These are phyloP conservation scores for Physcia stellaris DNA, from an alignment of 495 filamentous ascomycete genomes.

Conservation along the genomic window DNA sequence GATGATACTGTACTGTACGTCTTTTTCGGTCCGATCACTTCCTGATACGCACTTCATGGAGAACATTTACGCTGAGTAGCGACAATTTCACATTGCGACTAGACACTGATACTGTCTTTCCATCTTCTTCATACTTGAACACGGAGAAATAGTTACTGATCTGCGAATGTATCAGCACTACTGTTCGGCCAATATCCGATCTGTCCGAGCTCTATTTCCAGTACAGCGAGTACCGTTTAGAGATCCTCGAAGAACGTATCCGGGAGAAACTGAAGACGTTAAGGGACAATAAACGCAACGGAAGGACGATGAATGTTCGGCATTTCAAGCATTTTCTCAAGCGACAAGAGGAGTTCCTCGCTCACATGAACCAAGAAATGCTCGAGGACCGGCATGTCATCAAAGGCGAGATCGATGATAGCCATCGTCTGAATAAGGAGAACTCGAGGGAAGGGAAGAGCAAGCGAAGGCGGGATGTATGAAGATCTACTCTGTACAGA, in stretches of 20 bases:
- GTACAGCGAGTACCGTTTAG: constrained; percentile 54
- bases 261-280: constrained; percentile 30
- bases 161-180: too few relatives aligned
- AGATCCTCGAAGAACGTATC: constrained; percentile 51
- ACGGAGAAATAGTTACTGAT: too few relatives aligned
- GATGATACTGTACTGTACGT: constrained; percentile 61
- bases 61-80: too few relatives aligned
- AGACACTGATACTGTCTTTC: too few relatives aligned
- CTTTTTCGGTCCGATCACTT: too few relatives aligned
- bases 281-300: constrained; percentile 29
- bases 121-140: too few relatives aligned
- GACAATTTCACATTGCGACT: too few relatives aligned
- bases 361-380: constrained; percentile 43
- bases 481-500: background rate
- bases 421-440: constrained; percentile 19
- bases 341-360: constrained; percentile 40
- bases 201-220: constrained; percentile 57
- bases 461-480: constrained; percentile 1
- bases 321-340: constrained; percentile 32
- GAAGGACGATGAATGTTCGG: constrained; percentile 26
- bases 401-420: constrained; percentile 32
- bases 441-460: constrained; percentile 5
- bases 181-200: constrained; percentile 51
- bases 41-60: too few relatives aligned
- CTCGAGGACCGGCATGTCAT: constrained; percentile 38